Evolutionary conservation across 495 filamentous ascomycete species (phyloP), one percentile per base, ranked within the genome.

Genomic region (Aspergillus mulundensis): DNA sequence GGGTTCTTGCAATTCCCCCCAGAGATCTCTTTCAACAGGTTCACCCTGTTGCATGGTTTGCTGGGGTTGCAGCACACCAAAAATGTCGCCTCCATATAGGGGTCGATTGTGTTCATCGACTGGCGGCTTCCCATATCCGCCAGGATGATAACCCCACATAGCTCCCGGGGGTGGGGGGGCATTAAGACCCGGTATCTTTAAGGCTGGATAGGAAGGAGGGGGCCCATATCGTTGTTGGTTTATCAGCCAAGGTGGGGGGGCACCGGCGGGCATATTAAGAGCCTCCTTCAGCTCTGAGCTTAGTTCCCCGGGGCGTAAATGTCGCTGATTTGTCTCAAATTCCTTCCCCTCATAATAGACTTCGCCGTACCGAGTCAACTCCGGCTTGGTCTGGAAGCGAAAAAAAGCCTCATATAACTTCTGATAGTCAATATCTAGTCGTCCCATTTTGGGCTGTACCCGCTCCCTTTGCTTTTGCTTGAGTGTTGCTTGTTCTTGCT

Each of bases 321-420:
- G 89, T 60, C 85, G 84, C 44, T 95, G 79, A 73, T 97, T 96
- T 6, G 92, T 96, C 72, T 98, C 94, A 68, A 89, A 96, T 70
- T 98, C 94, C 67, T 98, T 98, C 61, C 94, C 94, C 65, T 98
- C 94, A 66, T 96, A 97, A 70, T 98, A 98, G 16, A 97, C 91
- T 69, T 98, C 94, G 24, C 94, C 94, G 64, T 95, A 97, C 18
- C 91, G 83, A 40, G 94, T 97, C 48, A 98, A 72, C 59, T 91
- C 86, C 1, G 94, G 94, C 66, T 98, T 98, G 34, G 89, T 95
- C 70, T 98, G 94, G 65, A 94, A 95, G 23, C 91, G 82, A 77
- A 97, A 98, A 74, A 98, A 98, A 7, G 94, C 94, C 66, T 97
- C 94, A 68, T 97, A 96, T 24, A 97, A 82, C 67, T 94, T 96